Conservation (phyloP, 495 filamentous ascomycete species). For the Evansstolkia leycettana region DNA sequence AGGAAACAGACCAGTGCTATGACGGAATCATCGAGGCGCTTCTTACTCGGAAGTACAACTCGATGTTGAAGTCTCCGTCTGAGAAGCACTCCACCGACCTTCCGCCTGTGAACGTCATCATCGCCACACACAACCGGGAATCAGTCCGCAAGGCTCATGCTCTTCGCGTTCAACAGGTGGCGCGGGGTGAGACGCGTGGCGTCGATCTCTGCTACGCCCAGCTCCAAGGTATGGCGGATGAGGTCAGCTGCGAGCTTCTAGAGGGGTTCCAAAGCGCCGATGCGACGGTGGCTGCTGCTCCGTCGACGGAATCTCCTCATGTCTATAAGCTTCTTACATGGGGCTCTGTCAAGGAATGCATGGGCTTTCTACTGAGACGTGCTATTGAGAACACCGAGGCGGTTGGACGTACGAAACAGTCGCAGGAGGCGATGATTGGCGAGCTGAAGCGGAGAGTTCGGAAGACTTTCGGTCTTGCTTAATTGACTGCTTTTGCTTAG, state of each 20-base stretch:
- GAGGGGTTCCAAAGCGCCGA: constrained; percentile 32
- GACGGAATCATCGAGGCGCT: constrained; percentile 47
- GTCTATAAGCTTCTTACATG: constrained; percentile 88
- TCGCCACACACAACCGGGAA: constrained; percentile 87
- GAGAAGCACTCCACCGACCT: constrained; percentile 29
- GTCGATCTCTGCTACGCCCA: constrained; percentile 73
- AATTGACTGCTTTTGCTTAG: constrained; percentile 6
- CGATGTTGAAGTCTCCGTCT: constrained; percentile 29
- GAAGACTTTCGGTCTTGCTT: constrained; percentile 23
- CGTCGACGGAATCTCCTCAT: constrained; percentile 34
- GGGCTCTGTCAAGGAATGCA: constrained; percentile 84
- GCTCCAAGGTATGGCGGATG: constrained; percentile 94
- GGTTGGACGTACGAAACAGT: constrained; percentile 62
- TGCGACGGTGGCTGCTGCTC: constrained; percentile 4
- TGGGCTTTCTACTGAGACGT: constrained; percentile 78
- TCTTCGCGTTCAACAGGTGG: constrained; percentile 39
- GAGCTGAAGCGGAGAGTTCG: constrained; percentile 58
- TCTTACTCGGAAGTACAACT: constrained; percentile 41
- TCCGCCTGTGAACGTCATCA: constrained; percentile 55
- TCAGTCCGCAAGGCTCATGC: constrained; percentile 61
- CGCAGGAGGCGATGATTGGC: constrained; percentile 55
- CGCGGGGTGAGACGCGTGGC: constrained; percentile 24
- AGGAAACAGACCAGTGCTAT: constrained; percentile 62
- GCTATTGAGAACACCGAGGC: constrained; percentile 91
- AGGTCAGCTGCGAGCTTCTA: constrained; percentile 75